Conservation (phyloP, 129 eudicot species). For the Tanacetum coccineum region DNA sequence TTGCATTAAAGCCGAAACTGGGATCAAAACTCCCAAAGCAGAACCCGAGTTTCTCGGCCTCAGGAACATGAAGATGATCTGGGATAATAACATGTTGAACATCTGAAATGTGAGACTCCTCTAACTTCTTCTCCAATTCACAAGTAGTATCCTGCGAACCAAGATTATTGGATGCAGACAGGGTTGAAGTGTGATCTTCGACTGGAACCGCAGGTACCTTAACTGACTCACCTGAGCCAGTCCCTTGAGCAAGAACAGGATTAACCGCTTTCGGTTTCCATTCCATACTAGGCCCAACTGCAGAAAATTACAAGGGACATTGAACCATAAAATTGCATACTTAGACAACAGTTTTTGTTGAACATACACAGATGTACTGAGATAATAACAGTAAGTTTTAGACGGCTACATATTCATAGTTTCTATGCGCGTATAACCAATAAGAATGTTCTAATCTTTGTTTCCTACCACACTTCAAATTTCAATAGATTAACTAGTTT, state of each 20-base stretch:
- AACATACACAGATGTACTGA: too few species aligned
- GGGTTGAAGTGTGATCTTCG: slow-evolving; percentile 32
- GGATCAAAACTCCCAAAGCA: slow-evolving; percentile 94
- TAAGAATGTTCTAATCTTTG: not conserved
- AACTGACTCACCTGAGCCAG: slow-evolving; percentile 4
- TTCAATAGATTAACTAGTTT: not conserved
- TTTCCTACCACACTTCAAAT: not conserved
- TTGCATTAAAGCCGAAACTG: slow-evolving; percentile 44
- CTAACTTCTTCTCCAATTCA: slow-evolving; percentile 24
- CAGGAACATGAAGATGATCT: slow-evolving; percentile 85
- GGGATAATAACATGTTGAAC: slow-evolving; percentile 78
- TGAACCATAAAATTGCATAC: not conserved
- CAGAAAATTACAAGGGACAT: slow-evolving; percentile 14
- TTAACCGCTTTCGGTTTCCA: slow-evolving; percentile 79
- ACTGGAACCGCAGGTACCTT: slow-evolving; percentile 36
- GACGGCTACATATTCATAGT: not conserved
- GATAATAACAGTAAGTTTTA: too few species aligned
- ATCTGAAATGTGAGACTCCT: slow-evolving; percentile 43
- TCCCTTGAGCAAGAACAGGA: slow-evolving; percentile 40
- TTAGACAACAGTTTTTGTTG: too few species aligned
- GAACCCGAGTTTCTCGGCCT: slow-evolving; percentile 67
- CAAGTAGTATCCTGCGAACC: slow-evolving; percentile 28
- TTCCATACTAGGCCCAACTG: slow-evolving; percentile 64
- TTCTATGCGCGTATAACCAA: not conserved
- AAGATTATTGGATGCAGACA: slow-evolving; percentile 25